Percentiles rank a stretch among this genome's conserved stretches.
phyloP scores from a whole-genome alignment of 164 flowering plant species.

The Pachysandra terminalis region DNA sequence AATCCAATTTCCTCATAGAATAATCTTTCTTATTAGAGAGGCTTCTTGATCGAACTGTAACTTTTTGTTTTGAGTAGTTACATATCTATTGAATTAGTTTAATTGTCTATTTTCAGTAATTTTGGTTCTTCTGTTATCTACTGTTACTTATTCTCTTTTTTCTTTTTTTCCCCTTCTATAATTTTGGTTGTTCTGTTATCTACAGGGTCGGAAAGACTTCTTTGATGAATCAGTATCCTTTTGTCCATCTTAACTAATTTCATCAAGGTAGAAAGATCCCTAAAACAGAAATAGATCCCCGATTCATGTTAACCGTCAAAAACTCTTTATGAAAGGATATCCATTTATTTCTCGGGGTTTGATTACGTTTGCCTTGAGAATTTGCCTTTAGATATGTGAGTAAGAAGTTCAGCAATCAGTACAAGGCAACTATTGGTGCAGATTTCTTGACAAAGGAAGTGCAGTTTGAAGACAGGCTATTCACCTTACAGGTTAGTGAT shows the following conservation, averaged over 20 bases:
- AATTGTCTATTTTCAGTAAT: not conserved
- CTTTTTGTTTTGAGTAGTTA: not conserved
- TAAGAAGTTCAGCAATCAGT: constrained; percentile 85
- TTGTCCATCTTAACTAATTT: not conserved
- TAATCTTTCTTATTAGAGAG: too few species aligned
- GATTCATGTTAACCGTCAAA: too few species aligned
- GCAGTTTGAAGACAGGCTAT: constrained; percentile 82
- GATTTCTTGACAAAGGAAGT: constrained; percentile 91
- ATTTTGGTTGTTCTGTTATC: not conserved
- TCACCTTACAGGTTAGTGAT: constrained; percentile 69
- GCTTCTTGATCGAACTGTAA: not conserved
- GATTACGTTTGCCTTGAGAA: constrained; percentile 26
- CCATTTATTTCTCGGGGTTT: not conserved
- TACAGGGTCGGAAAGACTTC: constrained; percentile 87
- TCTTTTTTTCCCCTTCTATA: not conserved
- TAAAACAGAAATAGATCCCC: too few species aligned
- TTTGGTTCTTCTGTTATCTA: not conserved
- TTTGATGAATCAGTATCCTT: constrained; percentile 86
- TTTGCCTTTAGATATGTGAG: constrained; percentile 58
- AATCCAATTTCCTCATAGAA: too few species aligned
- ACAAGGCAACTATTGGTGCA: constrained; percentile 90
- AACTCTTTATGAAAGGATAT: not conserved
- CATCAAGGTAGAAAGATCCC: too few species aligned
- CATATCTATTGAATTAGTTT: not conserved
- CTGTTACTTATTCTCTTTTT: not conserved